Base-by-base conservation (phyloP, 2,329 filamentous ascomycete species). In the Allantophomopsis lycopodina region DNA sequence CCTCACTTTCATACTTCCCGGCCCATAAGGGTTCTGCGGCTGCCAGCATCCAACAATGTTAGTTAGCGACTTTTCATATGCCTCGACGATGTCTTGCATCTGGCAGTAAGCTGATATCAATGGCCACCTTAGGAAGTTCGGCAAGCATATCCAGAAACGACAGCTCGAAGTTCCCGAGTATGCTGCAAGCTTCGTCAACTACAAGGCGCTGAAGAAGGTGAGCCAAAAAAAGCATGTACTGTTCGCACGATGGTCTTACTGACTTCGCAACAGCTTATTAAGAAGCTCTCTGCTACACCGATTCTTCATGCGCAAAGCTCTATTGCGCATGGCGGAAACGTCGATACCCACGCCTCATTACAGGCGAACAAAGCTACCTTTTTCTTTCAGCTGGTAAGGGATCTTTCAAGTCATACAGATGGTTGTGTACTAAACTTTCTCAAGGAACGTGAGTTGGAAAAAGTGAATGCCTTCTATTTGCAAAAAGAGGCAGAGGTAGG, bases 141-240 rank as follows among this genome's bases (percentile, higher is more conserved):
- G 91, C 62, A 98, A 98, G 71, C 86, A 95, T 60, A 94, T 98
- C 51, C 91, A 96, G 69, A 94, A 94, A 70, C 82, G 88, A 60
- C 91, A 98, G 73, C 84, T 98, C 55, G 91, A 98, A 61, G 88
- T 98, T 44, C 91, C 91, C 44, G 91, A 98, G 73, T 98, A 98
- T 80, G 89, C 91, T 46, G 87, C 89, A 48, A 95, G 88, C 64
- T 98, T 98, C 59, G 88, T 96, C 53, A 95, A 98, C 65, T 98
- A 98, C 70, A 98, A 98, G 67, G 88, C 87, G 44, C 71, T 98
- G 52, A 98, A 98, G 65, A 96, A 96, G 85, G 91, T 94, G 58
- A 46, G 63, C n/a, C n/a, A n/a, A n/a, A 58, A 20, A 39, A 38
- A 40, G 21, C 34, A 34, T 7, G 12, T 10, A 6, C 12, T 3